Base-by-base conservation (phyloP, 768 basidiomycete genomes). In the Daedaleopsis nitida region DNA sequence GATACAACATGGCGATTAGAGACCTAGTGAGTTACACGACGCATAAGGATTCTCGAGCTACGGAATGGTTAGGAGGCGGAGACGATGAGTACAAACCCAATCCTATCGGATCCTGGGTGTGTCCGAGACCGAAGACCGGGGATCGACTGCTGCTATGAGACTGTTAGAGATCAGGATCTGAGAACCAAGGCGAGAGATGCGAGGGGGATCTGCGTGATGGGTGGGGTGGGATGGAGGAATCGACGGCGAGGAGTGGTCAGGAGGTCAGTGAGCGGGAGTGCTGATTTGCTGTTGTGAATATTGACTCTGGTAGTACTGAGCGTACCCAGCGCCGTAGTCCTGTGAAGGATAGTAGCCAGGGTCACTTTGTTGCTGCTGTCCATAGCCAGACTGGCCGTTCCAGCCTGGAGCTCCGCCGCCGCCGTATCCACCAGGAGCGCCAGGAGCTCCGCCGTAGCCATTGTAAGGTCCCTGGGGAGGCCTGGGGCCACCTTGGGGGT, bases 231-330 rank as follows among this genome's bases (percentile, higher is more conserved):
- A 55, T 60, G 51, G 60, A 63, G 34, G 52, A 37, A 12, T 19
- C 56, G 60, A 62, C 63, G 34, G 19, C 8, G 10, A 19, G 51
- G 8, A 11, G 32, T 17, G n/a, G 32, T 35, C 17, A 34, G n/a
- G 24, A n/a, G 14, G 51, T 52, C 72, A 78, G 66, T 76, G 70
- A 42, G 76, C 61, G 37, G 77, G 73, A n/a, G 77, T 74, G 70
- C 74, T 80, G 73, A 82, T 72, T 75, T 86, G 86, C 76, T 89
- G 87, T 74, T 92, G 91, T 65, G 87, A 81, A 70, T 92, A 93
- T 82, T 92, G 91, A 74, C 84, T 85, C 79, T 93, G 91, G 75
- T 94, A 94, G 74, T 94, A 94, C 63, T 91, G 83, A 47, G 91
- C 89, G 64, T 94, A 94, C 73, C 86, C 90, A 72, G 79, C 75